A percentile compares a stretch with the other conserved stretches of the same genome.
Conservation (phyloP, 2,329 filamentous ascomycete species). For the Beauveria australis region DNA sequence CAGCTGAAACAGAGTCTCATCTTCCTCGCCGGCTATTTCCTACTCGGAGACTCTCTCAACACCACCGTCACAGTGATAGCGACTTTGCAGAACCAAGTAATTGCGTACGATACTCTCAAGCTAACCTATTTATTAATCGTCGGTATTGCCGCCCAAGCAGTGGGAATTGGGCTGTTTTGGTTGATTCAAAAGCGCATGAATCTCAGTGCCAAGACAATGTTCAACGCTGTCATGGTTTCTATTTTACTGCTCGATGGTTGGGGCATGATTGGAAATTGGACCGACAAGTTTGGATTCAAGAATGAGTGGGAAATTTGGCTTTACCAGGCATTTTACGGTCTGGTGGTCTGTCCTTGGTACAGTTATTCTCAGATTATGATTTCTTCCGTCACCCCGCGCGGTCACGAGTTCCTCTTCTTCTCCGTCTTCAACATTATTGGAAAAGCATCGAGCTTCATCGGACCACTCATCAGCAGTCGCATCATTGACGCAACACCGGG, state of each 20-base stretch:
- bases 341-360: constrained; percentile 63
- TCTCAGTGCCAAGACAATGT: constrained; percentile 59
- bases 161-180: constrained; percentile 57
- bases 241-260: constrained; percentile 51
- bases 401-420: constrained; percentile 65
- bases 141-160: constrained; percentile 53
- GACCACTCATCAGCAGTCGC: constrained; percentile 58
- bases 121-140: constrained; percentile 60
- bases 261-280: constrained; percentile 41
- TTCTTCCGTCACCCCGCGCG: constrained; percentile 57
- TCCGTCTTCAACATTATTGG: constrained; percentile 60
- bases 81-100: constrained; percentile 57
- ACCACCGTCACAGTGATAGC: constrained; percentile 61
- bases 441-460: constrained; percentile 61
- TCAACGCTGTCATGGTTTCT: constrained; percentile 52
- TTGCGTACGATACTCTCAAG: constrained; percentile 56
- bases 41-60: constrained; percentile 62
- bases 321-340: constrained; percentile 49
- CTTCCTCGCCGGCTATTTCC: constrained; percentile 59
- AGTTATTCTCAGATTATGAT: constrained; percentile 66
- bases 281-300: constrained; percentile 34
- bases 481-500: constrained; percentile 55
- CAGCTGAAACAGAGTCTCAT: constrained; percentile 56
- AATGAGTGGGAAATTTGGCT: constrained; percentile 38
- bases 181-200: constrained; percentile 49